These are phyloP conservation scores for Aspergillus ustus DNA, from an alignment of 2,329 filamentous ascomycete genomes.

Conservation along the genomic window DNA sequence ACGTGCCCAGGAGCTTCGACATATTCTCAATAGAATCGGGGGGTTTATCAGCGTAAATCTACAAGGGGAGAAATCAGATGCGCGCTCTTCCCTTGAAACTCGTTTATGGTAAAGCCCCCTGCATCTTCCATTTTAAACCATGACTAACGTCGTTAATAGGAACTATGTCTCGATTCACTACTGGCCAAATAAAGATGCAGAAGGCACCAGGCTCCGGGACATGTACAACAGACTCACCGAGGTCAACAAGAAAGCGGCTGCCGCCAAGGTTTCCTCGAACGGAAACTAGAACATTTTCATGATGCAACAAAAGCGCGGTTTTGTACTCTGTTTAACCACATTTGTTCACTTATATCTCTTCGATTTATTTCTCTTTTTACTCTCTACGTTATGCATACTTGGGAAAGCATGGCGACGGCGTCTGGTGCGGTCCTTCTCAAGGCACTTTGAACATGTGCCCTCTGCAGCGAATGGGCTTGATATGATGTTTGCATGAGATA, in stretches of 20 bases:
- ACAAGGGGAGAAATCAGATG: slow-evolving; percentile 42
- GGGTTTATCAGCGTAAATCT: slow-evolving; percentile 50
- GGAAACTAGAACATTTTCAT: slow-evolving; percentile 27
- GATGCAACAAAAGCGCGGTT: slow-evolving; percentile 20
- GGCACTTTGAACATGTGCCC: slow-evolving; percentile 16
- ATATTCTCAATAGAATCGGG: slow-evolving; percentile 50
- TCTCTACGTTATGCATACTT: slow-evolving; percentile 33
- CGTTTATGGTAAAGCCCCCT: slow-evolving; percentile 45
- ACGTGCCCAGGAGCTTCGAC: slow-evolving; percentile 49
- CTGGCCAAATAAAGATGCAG: slow-evolving; percentile 52
- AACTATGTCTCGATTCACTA: slow-evolving; percentile 50
- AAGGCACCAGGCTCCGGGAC: slow-evolving; percentile 40
- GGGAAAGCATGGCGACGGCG: slow-evolving; percentile 35
- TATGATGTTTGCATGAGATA: slow-evolving; percentile 29
- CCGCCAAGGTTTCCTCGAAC: slow-evolving; percentile 30
- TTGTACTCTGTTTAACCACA: slow-evolving; percentile 23
- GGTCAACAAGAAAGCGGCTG: slow-evolving; percentile 31
- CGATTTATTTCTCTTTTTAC: slow-evolving; percentile 15
- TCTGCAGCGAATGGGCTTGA: slow-evolving; percentile 20
- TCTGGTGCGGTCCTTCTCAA: slow-evolving; percentile 26
- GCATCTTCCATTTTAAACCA: neutral
- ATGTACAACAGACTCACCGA: slow-evolving; percentile 46
- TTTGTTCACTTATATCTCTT: slow-evolving; percentile 16
- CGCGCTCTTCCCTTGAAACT: slow-evolving; percentile 46
- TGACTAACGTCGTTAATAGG: slow-evolving; percentile 33